A percentile compares a stretch with the other conserved stretches of the same genome.
Evolutionary conservation across 1,139 yeast species (phyloP).

Genomic region (Suhomyces yuchorum): DNA sequence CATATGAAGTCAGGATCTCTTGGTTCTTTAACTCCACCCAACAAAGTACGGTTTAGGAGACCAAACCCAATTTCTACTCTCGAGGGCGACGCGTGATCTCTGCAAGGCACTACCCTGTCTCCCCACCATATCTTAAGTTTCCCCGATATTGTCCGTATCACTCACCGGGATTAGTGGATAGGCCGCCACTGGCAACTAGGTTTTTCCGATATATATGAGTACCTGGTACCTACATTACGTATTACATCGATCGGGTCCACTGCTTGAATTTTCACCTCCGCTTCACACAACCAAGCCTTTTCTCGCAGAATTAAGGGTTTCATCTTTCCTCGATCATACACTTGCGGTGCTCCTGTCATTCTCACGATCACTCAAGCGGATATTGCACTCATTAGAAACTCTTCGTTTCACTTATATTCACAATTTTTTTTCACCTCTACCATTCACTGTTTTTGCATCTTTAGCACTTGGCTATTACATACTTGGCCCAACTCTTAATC

Average conservation of each 20-base stretch:
- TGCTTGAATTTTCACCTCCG: background rate
- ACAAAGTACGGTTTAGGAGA: too few species aligned
- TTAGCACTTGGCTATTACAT: conserved; percentile 21
- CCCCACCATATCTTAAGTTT: conserved; percentile 1
- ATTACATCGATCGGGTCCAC: conserved; percentile 2
- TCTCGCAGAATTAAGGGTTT: background rate
- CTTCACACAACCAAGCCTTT: background rate
- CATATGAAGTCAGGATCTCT: too few species aligned
- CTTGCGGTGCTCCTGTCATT: background rate
- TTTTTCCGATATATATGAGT: background rate
- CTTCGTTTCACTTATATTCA: background rate
- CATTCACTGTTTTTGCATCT: conserved; percentile 6
- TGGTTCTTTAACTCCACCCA: too few species aligned
- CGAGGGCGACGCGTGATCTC: conserved; percentile 7
- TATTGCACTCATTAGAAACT: background rate
- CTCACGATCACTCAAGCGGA: background rate
- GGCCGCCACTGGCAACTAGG: background rate
- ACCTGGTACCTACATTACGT: background rate
- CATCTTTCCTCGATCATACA: background rate
- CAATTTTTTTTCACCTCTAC: background rate
- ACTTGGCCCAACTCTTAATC: conserved; percentile 26
- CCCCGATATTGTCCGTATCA: conserved; percentile 9
- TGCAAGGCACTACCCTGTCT: conserved; percentile 7
- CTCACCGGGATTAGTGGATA: conserved; percentile 1
- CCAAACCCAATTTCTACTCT: too few species aligned